Percentiles rank a stretch among this genome's conserved stretches.
phyloP scores from a whole-genome alignment of 192 early-diverging fungal genomes.

The Coemansia asiatica region DNA sequence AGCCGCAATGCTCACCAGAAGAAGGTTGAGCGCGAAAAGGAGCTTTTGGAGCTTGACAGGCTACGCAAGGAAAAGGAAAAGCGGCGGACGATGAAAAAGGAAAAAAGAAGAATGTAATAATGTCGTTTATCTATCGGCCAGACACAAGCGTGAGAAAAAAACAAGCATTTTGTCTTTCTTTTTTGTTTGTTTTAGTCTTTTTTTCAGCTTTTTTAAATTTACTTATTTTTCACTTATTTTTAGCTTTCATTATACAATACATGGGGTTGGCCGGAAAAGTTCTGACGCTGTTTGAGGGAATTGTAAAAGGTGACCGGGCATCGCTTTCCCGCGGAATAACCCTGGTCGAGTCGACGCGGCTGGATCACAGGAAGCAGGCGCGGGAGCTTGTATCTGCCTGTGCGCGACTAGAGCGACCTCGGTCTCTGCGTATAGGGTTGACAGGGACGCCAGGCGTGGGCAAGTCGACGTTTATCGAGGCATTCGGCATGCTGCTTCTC shows the following conservation, averaged over 20 bases:
- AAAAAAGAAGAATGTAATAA: slow-evolving; percentile 39
- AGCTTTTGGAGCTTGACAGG: slow-evolving; percentile 23
- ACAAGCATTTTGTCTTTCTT: slow-evolving; percentile 12
- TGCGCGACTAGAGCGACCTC: slow-evolving; percentile 34
- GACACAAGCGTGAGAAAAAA: slow-evolving; percentile 7
- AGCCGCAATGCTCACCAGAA: slow-evolving; percentile 31
- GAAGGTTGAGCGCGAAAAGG: slow-evolving; percentile 41
- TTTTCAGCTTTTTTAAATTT: not conserved
- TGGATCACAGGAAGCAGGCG: slow-evolving; percentile 63
- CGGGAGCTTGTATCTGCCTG: slow-evolving; percentile 62
- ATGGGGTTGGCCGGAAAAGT: slow-evolving; percentile 3
- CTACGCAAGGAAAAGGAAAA: slow-evolving; percentile 35
- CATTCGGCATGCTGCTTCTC: slow-evolving; percentile 75
- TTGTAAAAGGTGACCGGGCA: slow-evolving; percentile 27
- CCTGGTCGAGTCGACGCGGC: slow-evolving; percentile 66
- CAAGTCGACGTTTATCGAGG: slow-evolving; percentile 85
- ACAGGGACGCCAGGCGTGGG: slow-evolving; percentile 81
- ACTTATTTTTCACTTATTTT: not conserved
- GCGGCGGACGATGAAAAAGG: slow-evolving; percentile 40
- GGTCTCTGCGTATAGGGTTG: slow-evolving; percentile 72
- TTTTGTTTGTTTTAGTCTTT: not conserved
- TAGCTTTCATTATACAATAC: not conserved
- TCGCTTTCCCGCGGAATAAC: slow-evolving; percentile 42
- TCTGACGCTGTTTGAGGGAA: slow-evolving; percentile 28
- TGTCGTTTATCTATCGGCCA: no score